These are phyloP conservation scores for Ogataea corticis DNA, from an alignment of 805 yeast species.

Conservation along the genomic window DNA sequence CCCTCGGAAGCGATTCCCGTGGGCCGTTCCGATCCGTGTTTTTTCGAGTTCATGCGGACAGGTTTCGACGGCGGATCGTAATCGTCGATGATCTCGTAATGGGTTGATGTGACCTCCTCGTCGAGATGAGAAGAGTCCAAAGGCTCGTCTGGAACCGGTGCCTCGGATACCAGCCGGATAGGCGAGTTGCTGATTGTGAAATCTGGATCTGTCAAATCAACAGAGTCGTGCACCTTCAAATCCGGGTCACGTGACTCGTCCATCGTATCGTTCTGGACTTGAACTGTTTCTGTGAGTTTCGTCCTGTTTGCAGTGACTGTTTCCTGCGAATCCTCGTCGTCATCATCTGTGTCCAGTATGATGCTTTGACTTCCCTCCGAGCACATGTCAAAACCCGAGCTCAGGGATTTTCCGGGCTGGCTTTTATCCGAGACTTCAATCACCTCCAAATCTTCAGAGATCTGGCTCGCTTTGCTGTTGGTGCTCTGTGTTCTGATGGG, in stretches of 20 bases:
- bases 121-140: no score
- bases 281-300: constrained; percentile 1
- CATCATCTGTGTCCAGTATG: constrained; percentile 1
- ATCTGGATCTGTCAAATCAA: constrained; percentile 3
- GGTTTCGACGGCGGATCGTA: no score
- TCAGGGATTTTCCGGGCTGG: neutral
- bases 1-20: no score
- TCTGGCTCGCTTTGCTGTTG: neutral
- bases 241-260: neutral
- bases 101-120: no score
- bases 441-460: constrained; percentile 1
- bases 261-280: neutral
- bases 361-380: constrained; percentile 4
- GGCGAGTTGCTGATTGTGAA: constrained; percentile 3
- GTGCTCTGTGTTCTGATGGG: constrained; percentile 3
- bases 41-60: no score
- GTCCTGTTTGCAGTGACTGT: neutral
- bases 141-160: neutral
- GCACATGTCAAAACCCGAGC: neutral
- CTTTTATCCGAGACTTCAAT: constrained; percentile 3
- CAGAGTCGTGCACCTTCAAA: neutral
- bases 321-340: neutral
- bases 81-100: no score
- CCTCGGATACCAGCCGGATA: neutral
- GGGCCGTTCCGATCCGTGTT: no score